Evolutionary conservation across 108 stramenopile species (phyloP), one percentile per base, ranked within the genome.

Genomic region (Nitzschia inconspicua): DNA sequence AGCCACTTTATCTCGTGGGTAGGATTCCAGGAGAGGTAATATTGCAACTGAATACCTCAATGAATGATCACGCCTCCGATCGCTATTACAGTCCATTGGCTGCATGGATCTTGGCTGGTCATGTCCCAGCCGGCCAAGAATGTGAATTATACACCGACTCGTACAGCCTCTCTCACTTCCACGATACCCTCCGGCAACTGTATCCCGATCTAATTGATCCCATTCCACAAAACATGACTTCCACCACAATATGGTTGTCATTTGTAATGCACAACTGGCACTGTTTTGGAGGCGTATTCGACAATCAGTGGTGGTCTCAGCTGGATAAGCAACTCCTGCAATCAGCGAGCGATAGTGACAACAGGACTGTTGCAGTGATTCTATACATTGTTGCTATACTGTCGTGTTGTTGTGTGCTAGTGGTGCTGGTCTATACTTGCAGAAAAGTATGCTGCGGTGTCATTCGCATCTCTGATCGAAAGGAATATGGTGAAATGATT

Each of bases 1-100:
- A 84, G 32, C 55, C 70, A 10, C 50, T 83, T 7, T 52, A 48
- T 22, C 44, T 28, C 11, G 23, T 79, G n/a, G 56, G 57, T 13
- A 39, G 44, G 11, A 28, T 68, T 10, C 40, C 57, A 20, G 40
- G 57, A 10, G 10, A 29, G 2, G 27, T 32, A 29, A 34, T 68
- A 1, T 18, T 52, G 8, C 0, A 18, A 22, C 46, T 68, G 3
- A 43, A 68, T 30, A 47, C 34, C 0, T 37, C 48, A 6, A 14
- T 68, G 13, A 59, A 49, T 25, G 37, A 8, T 13, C 9, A 50
- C 3, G 40, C 24, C n/a, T n/a, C n/a, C 6, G 27, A 23, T 7
- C n/a, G 25, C 7, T 25, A 47, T 16, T 57, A n/a, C n/a, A 11
- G 11, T 11, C 8, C 5, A 23, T n/a, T 66, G 0, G 56, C 65